phyloP scores from a whole-genome alignment of 1,284 basidiomycete species.

The Moesziomyces aphidis region DNA sequence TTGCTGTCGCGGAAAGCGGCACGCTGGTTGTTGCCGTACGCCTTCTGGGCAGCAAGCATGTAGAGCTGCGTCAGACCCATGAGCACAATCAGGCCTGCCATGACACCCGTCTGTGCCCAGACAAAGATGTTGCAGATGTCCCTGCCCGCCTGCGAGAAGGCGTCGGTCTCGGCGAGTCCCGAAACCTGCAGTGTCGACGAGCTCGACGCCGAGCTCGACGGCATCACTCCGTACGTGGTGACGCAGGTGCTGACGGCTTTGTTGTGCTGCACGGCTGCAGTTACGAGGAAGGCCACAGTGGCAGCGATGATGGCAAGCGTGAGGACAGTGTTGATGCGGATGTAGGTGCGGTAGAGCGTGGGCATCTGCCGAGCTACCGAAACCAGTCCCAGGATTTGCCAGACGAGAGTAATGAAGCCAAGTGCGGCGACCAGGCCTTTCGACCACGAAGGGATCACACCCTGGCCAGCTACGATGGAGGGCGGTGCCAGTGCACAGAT shows the following conservation, averaged over 20 bases:
- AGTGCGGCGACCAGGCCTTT: conserved; percentile 60
- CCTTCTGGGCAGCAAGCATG: conserved; percentile 62
- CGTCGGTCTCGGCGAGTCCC: conserved; percentile 25
- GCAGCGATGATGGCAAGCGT: conserved; percentile 52
- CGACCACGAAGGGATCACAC: conserved; percentile 56
- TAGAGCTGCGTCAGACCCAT: conserved; percentile 66
- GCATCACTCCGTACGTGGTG: conserved; percentile 43
- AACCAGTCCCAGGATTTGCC: conserved; percentile 62
- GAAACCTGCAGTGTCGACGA: conserved; percentile 13
- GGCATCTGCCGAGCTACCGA: conserved; percentile 53
- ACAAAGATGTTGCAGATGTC: conserved; percentile 63
- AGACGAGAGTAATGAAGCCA: conserved; percentile 55
- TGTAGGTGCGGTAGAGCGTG: conserved; percentile 58
- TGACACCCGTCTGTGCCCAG: conserved; percentile 64
- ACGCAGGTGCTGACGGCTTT: conserved; percentile 49
- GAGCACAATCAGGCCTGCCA: conserved; percentile 59
- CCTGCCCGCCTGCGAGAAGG: conserved; percentile 25
- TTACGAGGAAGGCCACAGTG: conserved; percentile 58
- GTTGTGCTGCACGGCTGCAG: conserved; percentile 53
- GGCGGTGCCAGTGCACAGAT: conserved; percentile 61
- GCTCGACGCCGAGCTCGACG: conserved; percentile 12
- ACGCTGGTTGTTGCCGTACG: conserved; percentile 61
- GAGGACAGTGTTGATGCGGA: conserved; percentile 61
- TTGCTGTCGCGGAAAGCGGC: conserved; percentile 34
- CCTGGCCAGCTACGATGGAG: conserved; percentile 59